Conservation (phyloP, 2,329 filamentous ascomycete species). For the Curvularia spicifera region DNA sequence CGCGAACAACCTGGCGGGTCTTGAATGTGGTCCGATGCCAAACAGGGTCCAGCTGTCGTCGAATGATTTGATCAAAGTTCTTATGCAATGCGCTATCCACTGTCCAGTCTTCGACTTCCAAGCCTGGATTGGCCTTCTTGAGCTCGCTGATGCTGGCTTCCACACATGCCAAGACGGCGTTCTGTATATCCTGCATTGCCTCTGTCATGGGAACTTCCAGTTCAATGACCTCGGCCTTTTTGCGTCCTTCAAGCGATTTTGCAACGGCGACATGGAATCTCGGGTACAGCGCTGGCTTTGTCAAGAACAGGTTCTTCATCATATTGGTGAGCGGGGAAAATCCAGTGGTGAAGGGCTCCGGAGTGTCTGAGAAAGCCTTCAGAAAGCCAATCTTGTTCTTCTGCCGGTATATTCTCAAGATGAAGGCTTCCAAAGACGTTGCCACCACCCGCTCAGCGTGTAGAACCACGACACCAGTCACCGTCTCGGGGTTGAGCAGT, state of each 20-base stretch:
- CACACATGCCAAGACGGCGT: conserved; percentile 92
- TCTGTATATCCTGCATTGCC: conserved; percentile 90
- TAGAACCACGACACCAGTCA: conserved; percentile 85
- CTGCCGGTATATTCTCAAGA: conserved; percentile 89
- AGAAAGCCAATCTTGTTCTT: conserved; percentile 93
- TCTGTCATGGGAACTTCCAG: conserved; percentile 96
- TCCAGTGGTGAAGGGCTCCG: conserved; percentile 86
- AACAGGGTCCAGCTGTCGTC: conserved; percentile 90
- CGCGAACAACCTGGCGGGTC: conserved; percentile 91
- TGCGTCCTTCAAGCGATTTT: conserved; percentile 85
- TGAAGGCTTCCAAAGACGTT: conserved; percentile 92
- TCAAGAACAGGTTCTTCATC: conserved; percentile 90
- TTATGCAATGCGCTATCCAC: conserved; percentile 89
- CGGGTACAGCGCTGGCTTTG: conserved; percentile 89
- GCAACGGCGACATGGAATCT: conserved; percentile 92
- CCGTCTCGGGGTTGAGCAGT: conserved; percentile 78
- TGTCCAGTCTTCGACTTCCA: conserved; percentile 98
- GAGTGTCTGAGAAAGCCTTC: conserved; percentile 94
- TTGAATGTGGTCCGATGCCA: conserved; percentile 97
- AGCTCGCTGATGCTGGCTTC: conserved; percentile 93
- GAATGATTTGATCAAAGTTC: conserved; percentile 88
- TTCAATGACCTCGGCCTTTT: conserved; percentile 96
- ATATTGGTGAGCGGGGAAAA: conserved; percentile 88
- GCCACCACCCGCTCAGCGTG: conserved; percentile 87
- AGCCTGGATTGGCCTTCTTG: conserved; percentile 84